phyloP scores from a whole-genome alignment of 768 basidiomycete species.

The Rubroboletus pulcherrimus region DNA sequence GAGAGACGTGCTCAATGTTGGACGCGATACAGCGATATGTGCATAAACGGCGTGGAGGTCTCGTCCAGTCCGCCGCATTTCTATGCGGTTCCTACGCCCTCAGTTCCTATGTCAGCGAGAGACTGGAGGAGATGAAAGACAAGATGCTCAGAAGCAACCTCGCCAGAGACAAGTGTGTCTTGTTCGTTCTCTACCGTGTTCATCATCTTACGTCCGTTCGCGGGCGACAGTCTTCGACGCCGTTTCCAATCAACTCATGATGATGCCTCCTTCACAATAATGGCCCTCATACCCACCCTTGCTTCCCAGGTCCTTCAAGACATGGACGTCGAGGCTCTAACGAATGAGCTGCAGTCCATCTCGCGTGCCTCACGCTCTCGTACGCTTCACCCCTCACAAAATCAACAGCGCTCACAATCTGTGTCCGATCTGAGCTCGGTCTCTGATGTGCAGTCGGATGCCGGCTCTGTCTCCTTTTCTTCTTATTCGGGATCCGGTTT shows the following conservation, averaged over 20 bases:
- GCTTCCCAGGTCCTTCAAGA: conserved; percentile 59
- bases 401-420: conserved; percentile 28
- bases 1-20: conserved; percentile 36
- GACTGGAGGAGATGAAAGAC: conserved; percentile 65
- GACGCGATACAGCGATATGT: conserved; percentile 44
- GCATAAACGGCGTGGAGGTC: conserved; percentile 41
- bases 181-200: background rate
- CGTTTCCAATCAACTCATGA: conserved; percentile 77
- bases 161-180: conserved; percentile 55
- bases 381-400: conserved; percentile 8
- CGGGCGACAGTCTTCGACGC: conserved; percentile 51
- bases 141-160: conserved; percentile 53
- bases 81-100: conserved; percentile 61
- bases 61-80: conserved; percentile 50
- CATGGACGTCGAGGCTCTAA: conserved; percentile 76
- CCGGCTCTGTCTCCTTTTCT: conserved; percentile 39
- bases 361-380: conserved; percentile 34
- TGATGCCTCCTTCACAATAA: conserved; percentile 71
- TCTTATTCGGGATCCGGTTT: conserved; percentile 35
- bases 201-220: conserved; percentile 2
- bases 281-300: conserved; percentile 66
- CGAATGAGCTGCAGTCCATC: conserved; percentile 48
- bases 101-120: conserved; percentile 54
- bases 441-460: conserved; percentile 44
- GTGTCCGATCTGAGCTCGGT: conserved; percentile 35